A percentile compares a stretch with the other conserved stretches of the same genome.
Evolutionary conservation across 768 basidiomycete genomes (phyloP).

Genomic region (Calocybe indica): DNA sequence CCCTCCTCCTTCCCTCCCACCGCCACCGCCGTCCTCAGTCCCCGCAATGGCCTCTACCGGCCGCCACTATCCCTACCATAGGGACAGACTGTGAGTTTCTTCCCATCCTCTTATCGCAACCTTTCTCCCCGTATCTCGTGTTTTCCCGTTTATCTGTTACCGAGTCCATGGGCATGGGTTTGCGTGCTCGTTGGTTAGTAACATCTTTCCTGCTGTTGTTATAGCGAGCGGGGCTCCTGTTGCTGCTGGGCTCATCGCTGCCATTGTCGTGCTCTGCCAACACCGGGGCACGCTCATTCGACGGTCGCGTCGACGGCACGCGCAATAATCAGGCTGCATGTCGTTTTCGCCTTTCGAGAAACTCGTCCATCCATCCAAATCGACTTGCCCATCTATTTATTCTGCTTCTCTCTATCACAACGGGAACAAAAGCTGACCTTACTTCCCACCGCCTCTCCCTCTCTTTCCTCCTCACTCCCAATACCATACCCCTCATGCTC

Average conservation of each 20-base stretch:
- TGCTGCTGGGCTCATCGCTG: no score
- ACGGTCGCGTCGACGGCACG: no score
- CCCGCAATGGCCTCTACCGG: background rate
- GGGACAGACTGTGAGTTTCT: constrained; percentile 34
- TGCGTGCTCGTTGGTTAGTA: background rate
- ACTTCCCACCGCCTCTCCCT: constrained; percentile 3
- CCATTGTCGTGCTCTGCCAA: no score
- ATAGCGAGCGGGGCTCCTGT: no score
- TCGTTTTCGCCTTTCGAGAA: background rate
- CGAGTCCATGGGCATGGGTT: constrained; percentile 29
- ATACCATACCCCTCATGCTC: constrained; percentile 6
- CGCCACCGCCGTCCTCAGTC: background rate
- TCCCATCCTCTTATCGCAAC: background rate
- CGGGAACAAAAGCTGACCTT: background rate
- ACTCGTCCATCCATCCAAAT: background rate
- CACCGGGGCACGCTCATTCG: no score
- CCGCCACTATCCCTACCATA: constrained; percentile 14
- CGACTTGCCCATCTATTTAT: constrained; percentile 1
- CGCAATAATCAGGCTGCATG: no score
- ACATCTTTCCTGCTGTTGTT: no score
- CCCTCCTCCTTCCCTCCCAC: background rate
- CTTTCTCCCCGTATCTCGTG: background rate
- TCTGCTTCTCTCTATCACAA: background rate
- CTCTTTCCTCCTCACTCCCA: constrained; percentile 2
- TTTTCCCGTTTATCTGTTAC: constrained; percentile 11